A percentile compares a stretch with the other conserved stretches of the same genome.
Conservation (phyloP, 257 asterid species). For the Solanum rostratum region DNA sequence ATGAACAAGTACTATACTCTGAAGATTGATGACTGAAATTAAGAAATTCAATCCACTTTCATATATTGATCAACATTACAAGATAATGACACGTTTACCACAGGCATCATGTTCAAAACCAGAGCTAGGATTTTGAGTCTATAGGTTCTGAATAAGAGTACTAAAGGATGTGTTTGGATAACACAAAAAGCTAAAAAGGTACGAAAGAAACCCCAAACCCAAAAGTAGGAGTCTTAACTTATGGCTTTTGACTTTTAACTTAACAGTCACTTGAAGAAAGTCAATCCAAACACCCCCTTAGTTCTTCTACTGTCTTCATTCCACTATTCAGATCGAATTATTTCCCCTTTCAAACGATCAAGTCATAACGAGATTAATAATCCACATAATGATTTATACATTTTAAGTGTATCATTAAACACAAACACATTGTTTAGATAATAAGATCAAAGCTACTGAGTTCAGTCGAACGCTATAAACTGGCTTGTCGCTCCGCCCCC, state of each 20-base stretch:
- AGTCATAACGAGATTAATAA: not conserved
- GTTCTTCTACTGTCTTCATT: not conserved
- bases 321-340: not conserved
- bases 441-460: not conserved
- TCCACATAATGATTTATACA: not conserved
- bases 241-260: too few species aligned
- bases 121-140: not conserved
- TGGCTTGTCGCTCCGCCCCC: not conserved
- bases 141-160: not conserved
- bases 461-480: not conserved
- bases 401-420: too few species aligned
- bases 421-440: not conserved
- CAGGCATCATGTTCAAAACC: not conserved
- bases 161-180: too few species aligned
- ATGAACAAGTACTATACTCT: not conserved
- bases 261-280: too few species aligned
- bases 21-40: not conserved
- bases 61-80: not conserved
- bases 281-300: too few species aligned
- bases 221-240: too few species aligned
- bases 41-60: not conserved
- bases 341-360: not conserved
- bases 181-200: too few species aligned
- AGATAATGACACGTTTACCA: not conserved
- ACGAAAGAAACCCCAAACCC: too few species aligned